Percentiles rank a stretch among this genome's conserved stretches.
These are phyloP conservation scores for Elsinoe necatrix DNA, from an alignment of 2,329 filamentous ascomycete species.

Conservation along the genomic window DNA sequence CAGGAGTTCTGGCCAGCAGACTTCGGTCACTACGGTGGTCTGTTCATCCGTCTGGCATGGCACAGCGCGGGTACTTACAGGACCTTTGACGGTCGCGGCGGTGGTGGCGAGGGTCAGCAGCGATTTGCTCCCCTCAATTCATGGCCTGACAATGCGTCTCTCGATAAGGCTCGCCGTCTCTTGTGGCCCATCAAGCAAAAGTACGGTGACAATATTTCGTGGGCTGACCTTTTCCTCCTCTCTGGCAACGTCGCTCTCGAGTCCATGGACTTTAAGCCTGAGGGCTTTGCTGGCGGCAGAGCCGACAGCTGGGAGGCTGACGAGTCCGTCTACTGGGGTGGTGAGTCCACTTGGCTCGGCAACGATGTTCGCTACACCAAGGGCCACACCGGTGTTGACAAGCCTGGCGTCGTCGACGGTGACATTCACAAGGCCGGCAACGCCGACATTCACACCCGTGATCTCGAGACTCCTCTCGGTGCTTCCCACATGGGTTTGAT, in stretches of 20 bases:
- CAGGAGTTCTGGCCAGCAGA: slow-evolving; percentile 78
- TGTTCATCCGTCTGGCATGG: slow-evolving; percentile 76
- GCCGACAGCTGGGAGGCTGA: slow-evolving; percentile 67
- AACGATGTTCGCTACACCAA: slow-evolving; percentile 61
- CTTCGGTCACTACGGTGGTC: slow-evolving; percentile 70
- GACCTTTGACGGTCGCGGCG: slow-evolving; percentile 64
- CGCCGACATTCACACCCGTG: slow-evolving; percentile 44
- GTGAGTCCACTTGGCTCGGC: slow-evolving; percentile 64
- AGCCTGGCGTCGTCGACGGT: slow-evolving; percentile 36
- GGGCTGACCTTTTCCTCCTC: slow-evolving; percentile 64
- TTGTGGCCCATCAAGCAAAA: slow-evolving; percentile 79
- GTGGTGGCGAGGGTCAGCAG: slow-evolving; percentile 66
- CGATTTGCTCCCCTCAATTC: slow-evolving; percentile 73
- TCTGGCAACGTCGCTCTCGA: slow-evolving; percentile 70
- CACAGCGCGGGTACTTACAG: slow-evolving; percentile 73
- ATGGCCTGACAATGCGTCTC: slow-evolving; percentile 70
- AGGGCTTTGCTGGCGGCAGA: slow-evolving; percentile 66
- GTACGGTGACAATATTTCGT: slow-evolving; percentile 75
- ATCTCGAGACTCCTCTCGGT: slow-evolving; percentile 60
- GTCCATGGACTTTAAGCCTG: slow-evolving; percentile 64
- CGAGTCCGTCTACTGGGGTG: slow-evolving; percentile 69
- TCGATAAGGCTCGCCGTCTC: slow-evolving; percentile 73
- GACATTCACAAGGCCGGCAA: slow-evolving; percentile 39
- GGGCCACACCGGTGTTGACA: slow-evolving; percentile 41
- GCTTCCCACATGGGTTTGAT: slow-evolving; percentile 69